Conservation (phyloP, 192 early-diverging fungal species). For the Dimargaris xerosporica region DNA sequence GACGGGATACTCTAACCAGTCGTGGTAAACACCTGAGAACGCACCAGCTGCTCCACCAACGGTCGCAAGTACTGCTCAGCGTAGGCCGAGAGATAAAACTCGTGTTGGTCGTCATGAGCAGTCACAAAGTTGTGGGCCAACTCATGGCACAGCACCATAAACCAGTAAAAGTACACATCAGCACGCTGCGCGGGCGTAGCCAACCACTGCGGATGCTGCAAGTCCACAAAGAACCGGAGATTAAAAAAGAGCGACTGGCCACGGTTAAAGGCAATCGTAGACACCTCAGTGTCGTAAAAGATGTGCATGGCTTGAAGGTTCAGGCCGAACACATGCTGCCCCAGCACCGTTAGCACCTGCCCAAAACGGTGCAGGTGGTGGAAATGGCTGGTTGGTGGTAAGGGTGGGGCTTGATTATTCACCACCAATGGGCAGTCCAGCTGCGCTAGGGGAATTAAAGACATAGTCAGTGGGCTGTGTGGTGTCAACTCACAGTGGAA, state of each 20-base stretch:
- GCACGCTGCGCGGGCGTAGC: slow-evolving; percentile 21
- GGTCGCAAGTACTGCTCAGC: slow-evolving; percentile 43
- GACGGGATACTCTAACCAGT: too few species aligned
- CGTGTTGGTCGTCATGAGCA: slow-evolving; percentile 56
- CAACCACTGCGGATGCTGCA: slow-evolving; percentile 34
- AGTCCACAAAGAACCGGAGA: slow-evolving; percentile 49
- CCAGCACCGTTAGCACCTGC: slow-evolving; percentile 23
- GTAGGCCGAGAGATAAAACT: slow-evolving; percentile 70
- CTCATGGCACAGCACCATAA: slow-evolving; percentile 70
- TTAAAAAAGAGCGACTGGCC: slow-evolving; percentile 71
- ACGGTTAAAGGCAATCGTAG: slow-evolving; percentile 68
- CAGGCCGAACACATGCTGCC: slow-evolving; percentile 53
- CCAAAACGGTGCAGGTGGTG: slow-evolving; percentile 27
- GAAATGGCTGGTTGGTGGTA: too few species aligned
- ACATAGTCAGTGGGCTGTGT: too few species aligned
- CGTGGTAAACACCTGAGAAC: too few species aligned
- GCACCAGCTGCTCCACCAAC: slow-evolving; percentile 21
- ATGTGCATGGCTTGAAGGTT: slow-evolving; percentile 41
- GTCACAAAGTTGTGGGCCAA: slow-evolving; percentile 60
- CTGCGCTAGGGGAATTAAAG: too few species aligned
- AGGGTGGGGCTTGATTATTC: too few species aligned
- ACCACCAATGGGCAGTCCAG: too few species aligned
- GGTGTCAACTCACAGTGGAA: slow-evolving; percentile 7
- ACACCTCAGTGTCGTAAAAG: slow-evolving; percentile 54
- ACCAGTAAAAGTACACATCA: slow-evolving; percentile 59